Conservation (phyloP, 73 alveolate genomes). For the Tetrahymena borealis region DNA sequence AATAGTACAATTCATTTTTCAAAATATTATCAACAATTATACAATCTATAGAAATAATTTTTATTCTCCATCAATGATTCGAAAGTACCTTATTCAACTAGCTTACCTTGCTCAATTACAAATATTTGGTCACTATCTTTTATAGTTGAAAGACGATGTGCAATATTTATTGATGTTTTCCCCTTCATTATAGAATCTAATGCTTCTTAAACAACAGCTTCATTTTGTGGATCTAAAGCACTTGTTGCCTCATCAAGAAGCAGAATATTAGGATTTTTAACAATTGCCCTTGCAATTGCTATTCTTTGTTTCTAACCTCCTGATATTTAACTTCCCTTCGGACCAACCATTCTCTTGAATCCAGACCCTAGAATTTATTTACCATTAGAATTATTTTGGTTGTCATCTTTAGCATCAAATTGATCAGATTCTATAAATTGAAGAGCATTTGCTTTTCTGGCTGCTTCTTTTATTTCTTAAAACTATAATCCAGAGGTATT, state of each 20-base stretch:
- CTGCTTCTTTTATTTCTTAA: constrained; percentile 56
- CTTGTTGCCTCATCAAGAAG: constrained; percentile 87
- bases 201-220: constrained; percentile 65
- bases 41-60: background rate
- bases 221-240: constrained; percentile 78
- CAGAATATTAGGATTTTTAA: constrained; percentile 65
- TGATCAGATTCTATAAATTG: constrained; percentile 39
- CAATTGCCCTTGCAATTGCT: constrained; percentile 83
- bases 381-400: background rate
- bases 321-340: constrained; percentile 54
- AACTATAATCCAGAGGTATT: constrained; percentile 50
- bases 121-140: constrained; percentile 61
- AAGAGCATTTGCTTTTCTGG: constrained; percentile 48
- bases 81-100: constrained; percentile 67
- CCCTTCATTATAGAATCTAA: constrained; percentile 60
- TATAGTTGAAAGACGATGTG: constrained; percentile 77
- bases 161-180: constrained; percentile 71
- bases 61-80: constrained; percentile 40
- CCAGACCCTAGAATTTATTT: constrained; percentile 11
- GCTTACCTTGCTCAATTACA: constrained; percentile 56
- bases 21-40: background rate
- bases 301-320: constrained; percentile 90
- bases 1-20: too few relatives aligned
- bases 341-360: constrained; percentile 28
- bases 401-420: background rate